Evolutionary conservation across 1,139 yeast genomes (phyloP).

Genomic region (Saccharomyces pastorianus): DNA sequence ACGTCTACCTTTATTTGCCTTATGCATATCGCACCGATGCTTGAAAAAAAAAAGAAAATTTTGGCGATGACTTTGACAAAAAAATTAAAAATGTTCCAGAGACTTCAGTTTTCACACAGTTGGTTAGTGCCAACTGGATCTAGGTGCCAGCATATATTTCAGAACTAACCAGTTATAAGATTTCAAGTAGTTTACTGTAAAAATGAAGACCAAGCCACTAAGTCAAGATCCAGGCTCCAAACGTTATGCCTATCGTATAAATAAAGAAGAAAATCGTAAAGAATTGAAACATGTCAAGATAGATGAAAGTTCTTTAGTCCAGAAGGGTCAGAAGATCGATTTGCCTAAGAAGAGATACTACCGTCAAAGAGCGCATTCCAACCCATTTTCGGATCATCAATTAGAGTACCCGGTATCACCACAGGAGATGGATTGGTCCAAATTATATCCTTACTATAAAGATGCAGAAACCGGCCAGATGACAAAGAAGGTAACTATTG

Average conservation of each 20-base stretch:
- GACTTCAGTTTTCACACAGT: no score
- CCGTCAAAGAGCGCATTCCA: conserved; percentile 95
- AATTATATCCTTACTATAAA: conserved; percentile 55
- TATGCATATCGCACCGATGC: not conserved
- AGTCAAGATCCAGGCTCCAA: conserved; percentile 25
- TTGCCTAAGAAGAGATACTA: conserved; percentile 79
- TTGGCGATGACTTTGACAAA: not conserved
- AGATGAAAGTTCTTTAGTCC: conserved; percentile 19
- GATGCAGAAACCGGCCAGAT: conserved; percentile 39
- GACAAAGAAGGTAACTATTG: conserved; percentile 65
- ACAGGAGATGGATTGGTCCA: conserved; percentile 77
- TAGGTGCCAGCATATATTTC: no score
- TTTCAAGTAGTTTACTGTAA: not conserved
- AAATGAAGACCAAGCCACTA: conserved; percentile 23
- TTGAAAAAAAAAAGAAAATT: not conserved
- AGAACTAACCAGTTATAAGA: not conserved
- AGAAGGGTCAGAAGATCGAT: conserved; percentile 31
- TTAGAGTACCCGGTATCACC: conserved; percentile 83
- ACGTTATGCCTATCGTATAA: conserved; percentile 28
- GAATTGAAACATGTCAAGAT: conserved; percentile 35
- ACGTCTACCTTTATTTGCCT: no score
- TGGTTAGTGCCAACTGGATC: no score
- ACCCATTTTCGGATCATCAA: conserved; percentile 92
- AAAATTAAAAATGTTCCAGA: not conserved
- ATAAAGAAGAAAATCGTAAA: conserved; percentile 34